These are phyloP conservation scores for Suhomyces canberraensis DNA, from an alignment of 805 yeast genomes.

Conservation along the genomic window DNA sequence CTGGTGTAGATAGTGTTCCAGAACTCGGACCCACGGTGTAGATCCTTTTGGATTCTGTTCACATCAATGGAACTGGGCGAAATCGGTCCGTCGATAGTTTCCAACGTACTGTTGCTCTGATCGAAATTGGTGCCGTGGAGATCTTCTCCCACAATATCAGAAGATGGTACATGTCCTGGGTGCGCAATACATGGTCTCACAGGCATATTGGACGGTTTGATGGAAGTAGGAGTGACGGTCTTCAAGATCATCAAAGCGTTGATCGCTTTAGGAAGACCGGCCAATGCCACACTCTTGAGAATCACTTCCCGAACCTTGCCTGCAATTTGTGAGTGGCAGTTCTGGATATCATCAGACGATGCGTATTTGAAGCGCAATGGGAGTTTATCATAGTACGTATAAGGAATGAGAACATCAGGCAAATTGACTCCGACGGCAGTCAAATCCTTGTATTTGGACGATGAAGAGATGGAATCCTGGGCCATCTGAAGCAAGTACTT, in stretches of 20 bases:
- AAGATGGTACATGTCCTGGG: conserved; percentile 35
- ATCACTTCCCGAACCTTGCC: conserved; percentile 71
- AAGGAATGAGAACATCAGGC: conserved; percentile 42
- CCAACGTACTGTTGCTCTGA: conserved; percentile 9
- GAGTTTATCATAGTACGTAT: conserved; percentile 33
- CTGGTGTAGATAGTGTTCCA: conserved; percentile 72
- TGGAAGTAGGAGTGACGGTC: conserved; percentile 57
- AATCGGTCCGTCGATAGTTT: conserved; percentile 43
- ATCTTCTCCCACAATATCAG: conserved; percentile 39
- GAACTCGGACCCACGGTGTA: conserved; percentile 55
- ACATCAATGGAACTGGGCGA: conserved; percentile 28
- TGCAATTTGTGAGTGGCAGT: conserved; percentile 37
- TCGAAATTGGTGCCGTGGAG: conserved; percentile 36
- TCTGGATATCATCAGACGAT: conserved; percentile 32
- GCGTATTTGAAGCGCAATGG: conserved; percentile 36
- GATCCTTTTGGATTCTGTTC: conserved; percentile 22
- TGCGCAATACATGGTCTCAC: conserved; percentile 27
- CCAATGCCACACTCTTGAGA: conserved; percentile 72
- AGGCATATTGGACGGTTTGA: conserved; percentile 22
- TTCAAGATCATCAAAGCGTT: conserved; percentile 68
- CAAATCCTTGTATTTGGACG: conserved; percentile 37
- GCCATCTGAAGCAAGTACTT: conserved; percentile 33
- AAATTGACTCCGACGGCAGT: conserved; percentile 40
- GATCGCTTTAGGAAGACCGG: conserved; percentile 83
- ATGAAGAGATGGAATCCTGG: conserved; percentile 36